phyloP scores from a whole-genome alignment of 2,329 filamentous ascomycete species.

The Incumbomyces lentus region DNA sequence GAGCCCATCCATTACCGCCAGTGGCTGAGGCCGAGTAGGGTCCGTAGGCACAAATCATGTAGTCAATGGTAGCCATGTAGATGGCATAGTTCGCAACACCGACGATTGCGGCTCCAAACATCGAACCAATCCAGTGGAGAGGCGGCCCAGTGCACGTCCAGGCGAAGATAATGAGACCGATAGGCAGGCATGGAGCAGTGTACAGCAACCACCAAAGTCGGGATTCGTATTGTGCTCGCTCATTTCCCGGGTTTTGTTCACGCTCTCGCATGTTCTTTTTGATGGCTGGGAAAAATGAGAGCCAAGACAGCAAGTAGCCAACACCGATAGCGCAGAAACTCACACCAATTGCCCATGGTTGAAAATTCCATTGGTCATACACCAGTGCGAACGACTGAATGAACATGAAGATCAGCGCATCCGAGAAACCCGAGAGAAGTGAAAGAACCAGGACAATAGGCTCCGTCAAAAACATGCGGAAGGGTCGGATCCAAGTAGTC shows the following conservation, averaged over 20 bases:
- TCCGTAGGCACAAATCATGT: slow-evolving; percentile 56
- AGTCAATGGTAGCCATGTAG: slow-evolving; percentile 57
- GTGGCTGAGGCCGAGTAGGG: slow-evolving; percentile 56
- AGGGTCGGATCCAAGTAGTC: slow-evolving; percentile 50
- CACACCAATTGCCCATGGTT: slow-evolving; percentile 37
- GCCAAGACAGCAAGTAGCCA: slow-evolving; percentile 51
- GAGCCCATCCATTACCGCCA: slow-evolving; percentile 55
- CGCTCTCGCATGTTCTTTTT: slow-evolving; percentile 38
- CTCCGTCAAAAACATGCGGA: slow-evolving; percentile 54
- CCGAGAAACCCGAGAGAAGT: slow-evolving; percentile 53
- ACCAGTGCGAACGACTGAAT: slow-evolving; percentile 52
- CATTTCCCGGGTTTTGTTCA: slow-evolving; percentile 37
- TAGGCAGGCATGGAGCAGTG: slow-evolving; percentile 47
- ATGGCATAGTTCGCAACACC: slow-evolving; percentile 55
- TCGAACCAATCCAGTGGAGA: slow-evolving; percentile 51
- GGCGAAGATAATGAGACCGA: slow-evolving; percentile 54
- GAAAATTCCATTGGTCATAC: slow-evolving; percentile 51
- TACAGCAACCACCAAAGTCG: slow-evolving; percentile 52
- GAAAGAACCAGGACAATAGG: slow-evolving; percentile 54
- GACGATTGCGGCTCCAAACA: slow-evolving; percentile 50
- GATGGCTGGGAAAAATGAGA: slow-evolving; percentile 48
- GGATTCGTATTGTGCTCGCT: slow-evolving; percentile 54
- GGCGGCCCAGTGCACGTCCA: slow-evolving; percentile 48
- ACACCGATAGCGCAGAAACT: slow-evolving; percentile 47
- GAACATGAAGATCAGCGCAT: slow-evolving; percentile 57